A percentile compares a stretch with the other conserved stretches of the same genome.
These are phyloP conservation scores for Recurvomyces mirabilis DNA, from an alignment of 495 filamentous ascomycete genomes.

Conservation along the genomic window DNA sequence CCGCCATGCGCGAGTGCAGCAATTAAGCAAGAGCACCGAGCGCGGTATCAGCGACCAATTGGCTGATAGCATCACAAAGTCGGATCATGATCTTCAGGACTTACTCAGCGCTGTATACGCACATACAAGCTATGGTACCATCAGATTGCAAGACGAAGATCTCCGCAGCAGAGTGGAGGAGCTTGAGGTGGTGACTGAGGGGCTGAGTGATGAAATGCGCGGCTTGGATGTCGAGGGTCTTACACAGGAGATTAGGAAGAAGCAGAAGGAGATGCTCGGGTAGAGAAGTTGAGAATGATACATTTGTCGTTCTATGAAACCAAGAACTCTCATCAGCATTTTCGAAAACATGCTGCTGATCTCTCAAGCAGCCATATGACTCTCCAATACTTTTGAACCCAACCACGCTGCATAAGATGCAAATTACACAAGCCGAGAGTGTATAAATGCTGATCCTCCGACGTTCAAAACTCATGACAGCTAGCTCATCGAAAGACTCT, in stretches of 20 bases:
- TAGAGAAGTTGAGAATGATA: no score
- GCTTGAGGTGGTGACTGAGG: constrained; percentile 11
- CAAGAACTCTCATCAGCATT: no score
- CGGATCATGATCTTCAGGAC: constrained; percentile 7
- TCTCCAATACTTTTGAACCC: no score
- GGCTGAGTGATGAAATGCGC: constrained; percentile 12
- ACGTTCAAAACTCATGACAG: no score
- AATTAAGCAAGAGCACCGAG: constrained; percentile 1
- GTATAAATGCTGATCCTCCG: no score
- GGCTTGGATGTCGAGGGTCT: constrained; percentile 6
- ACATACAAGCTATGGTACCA: constrained; percentile 3
- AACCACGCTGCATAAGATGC: no score
- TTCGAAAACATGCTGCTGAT: no score
- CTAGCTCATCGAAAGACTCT: no score
- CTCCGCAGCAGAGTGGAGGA: constrained; percentile 1
- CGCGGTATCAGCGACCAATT: constrained; percentile 5
- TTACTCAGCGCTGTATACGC: constrained; percentile 8
- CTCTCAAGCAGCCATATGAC: no score
- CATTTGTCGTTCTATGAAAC: no score
- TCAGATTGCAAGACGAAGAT: constrained; percentile 5
- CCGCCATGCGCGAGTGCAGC: background rate
- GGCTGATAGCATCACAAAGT: constrained; percentile 2
- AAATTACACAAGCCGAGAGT: no score
- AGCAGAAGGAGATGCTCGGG: constrained; percentile 4
- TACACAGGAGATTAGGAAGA: background rate